These are phyloP conservation scores for Vaccinium vitisidaea DNA, from an alignment of 148 eudicot genomes.

Conservation along the genomic window DNA sequence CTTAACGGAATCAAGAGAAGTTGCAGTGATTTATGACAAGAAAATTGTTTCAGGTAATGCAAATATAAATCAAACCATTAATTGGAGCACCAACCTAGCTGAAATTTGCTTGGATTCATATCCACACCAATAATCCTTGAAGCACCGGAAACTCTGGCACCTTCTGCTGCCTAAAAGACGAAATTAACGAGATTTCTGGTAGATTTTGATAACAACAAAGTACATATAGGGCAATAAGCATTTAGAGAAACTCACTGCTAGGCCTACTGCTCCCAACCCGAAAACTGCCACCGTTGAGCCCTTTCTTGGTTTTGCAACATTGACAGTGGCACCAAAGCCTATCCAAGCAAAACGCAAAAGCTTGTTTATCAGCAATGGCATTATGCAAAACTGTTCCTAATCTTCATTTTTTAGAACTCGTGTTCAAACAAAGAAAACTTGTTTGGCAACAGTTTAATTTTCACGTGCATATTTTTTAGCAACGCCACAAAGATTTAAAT, in stretches of 20 bases:
- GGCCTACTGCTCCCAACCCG: constrained; percentile 83
- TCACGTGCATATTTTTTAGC: too few species aligned
- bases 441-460: too few species aligned
- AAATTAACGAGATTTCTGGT: not conserved
- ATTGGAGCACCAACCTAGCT: constrained; percentile 23
- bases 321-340: constrained; percentile 82
- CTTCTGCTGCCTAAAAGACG: constrained; percentile 41
- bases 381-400: not conserved
- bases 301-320: constrained; percentile 76
- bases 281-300: constrained; percentile 81
- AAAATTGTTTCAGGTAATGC: not conserved
- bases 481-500: too few species aligned
- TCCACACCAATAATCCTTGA: constrained; percentile 52
- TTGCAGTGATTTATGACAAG: too few species aligned
- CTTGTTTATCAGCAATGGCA: not conserved
- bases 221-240: not conserved
- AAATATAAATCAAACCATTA: not conserved
- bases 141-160: constrained; percentile 48
- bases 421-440: too few species aligned
- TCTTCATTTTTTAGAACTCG: too few species aligned
- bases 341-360: not conserved
- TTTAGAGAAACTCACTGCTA: constrained; percentile 58
- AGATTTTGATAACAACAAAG: too few species aligned
- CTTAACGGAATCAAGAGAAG: too few species aligned
- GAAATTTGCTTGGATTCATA: constrained; percentile 37